These are phyloP conservation scores for Ocimum tenuiflorum DNA, from an alignment of 257 asterid species.

Conservation along the genomic window DNA sequence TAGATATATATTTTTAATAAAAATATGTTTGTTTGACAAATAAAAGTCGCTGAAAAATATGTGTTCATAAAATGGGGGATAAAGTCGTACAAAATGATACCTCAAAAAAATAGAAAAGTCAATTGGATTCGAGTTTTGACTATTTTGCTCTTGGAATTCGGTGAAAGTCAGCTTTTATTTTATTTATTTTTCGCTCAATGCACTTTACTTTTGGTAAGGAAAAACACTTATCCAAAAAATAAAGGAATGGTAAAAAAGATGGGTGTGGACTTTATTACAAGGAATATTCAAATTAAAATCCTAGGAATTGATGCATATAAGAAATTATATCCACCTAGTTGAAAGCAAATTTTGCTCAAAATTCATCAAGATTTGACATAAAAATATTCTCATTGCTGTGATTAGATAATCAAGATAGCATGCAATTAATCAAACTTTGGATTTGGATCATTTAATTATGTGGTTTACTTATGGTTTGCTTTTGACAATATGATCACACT, in stretches of 20 bases:
- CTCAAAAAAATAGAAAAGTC: background rate
- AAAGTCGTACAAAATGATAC: slow-evolving; percentile 12
- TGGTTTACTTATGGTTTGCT: no score
- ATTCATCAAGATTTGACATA: background rate
- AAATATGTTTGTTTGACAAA: background rate
- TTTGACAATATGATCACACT: no score
- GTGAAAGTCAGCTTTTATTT: slow-evolving; percentile 27
- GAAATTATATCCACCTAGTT: background rate
- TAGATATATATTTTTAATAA: background rate
- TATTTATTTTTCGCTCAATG: slow-evolving; percentile 9
- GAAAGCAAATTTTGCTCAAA: background rate
- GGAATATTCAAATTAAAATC: slow-evolving; percentile 9
- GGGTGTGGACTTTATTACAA: slow-evolving; percentile 3
- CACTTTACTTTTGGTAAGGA: slow-evolving; percentile 8
- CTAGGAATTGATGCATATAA: slow-evolving; percentile 6
- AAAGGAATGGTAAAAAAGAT: background rate
- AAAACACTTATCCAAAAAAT: background rate
- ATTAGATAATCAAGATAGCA: no score
- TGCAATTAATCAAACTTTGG: no score
- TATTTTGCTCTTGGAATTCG: slow-evolving; percentile 12
- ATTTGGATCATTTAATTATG: no score
- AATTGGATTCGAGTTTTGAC: slow-evolving; percentile 17
- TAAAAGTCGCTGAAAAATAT: background rate
- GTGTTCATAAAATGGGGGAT: background rate
- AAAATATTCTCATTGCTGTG: no score